Base-by-base conservation (phyloP, 2,329 filamentous ascomycete genomes). In the Ophiostoma montium region DNA sequence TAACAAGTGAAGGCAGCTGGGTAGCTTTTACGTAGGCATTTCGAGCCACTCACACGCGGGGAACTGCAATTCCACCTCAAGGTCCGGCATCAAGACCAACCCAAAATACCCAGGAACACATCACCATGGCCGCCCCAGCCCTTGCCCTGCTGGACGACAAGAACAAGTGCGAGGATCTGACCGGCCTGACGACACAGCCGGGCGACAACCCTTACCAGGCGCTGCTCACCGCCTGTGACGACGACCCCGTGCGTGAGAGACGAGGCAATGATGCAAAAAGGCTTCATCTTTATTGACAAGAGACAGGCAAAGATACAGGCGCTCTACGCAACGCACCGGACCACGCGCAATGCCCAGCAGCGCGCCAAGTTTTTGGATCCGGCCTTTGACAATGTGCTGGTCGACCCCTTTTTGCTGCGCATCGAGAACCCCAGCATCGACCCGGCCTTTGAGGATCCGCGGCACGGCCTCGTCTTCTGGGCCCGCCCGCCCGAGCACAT, bases 401-500 rank as follows among this genome's bases (percentile, higher is more conserved):
- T 90, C 47, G 90, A 96, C 60, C 78, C 81, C 2, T 80, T 86
- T 49, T 72, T 95, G 1, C 67, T 80, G 46, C 80, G 81, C 49
- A 67, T 95, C 31, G 75, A 82, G 56, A 72, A 81, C 39, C 74
- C 75, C 1, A 64, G 72, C 1, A 66, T 82, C 33, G 74, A 86
- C 54, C 81, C 80, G 1, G 78, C 76, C 1, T 94, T 84, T 61
- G 63, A 70, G 47, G 90, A 96, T 61, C 75, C 78, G 38, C 72
- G 90, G 36, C 74, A 95, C 59, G 94, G 89, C 61, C 70, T 95
- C 11, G 85, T 88, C 1, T 81, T 95, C 60, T 95, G 88, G 87
- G 86, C 85, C 3, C 74, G 89, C 7, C 90, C 90, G 15, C 84
- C 89, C 1, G 66, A 76, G 42, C 78, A 82, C 56, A 70, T 95